Evolutionary conservation across 257 asterid species (phyloP).

Genomic region (Anisodus tanguticus): DNA sequence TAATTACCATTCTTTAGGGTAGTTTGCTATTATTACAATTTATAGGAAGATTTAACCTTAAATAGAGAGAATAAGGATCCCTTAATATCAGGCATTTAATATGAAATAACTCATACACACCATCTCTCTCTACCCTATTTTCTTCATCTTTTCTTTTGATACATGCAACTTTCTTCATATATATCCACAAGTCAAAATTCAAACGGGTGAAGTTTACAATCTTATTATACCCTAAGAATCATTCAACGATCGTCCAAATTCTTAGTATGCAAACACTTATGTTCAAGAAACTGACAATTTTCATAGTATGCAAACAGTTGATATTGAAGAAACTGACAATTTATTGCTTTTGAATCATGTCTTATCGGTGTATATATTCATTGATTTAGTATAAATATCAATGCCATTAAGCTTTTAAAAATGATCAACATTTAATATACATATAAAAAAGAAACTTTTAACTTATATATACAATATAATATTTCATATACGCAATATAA

Average conservation of each 20-base stretch:
- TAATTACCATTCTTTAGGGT: no score
- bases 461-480: not conserved
- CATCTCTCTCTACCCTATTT: no score
- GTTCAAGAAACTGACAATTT: not conserved
- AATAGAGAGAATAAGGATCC: no score
- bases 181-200: not conserved
- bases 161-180: not conserved
- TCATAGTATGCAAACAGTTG: not conserved
- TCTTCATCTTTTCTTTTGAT: no score
- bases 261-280: not conserved
- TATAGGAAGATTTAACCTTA: no score
- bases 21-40: no score
- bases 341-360: not conserved
- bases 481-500: not conserved
- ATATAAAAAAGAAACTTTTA: not conserved
- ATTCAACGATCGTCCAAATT: not conserved
- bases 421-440: not conserved
- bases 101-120: no score
- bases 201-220: not conserved
- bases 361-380: not conserved
- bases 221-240: not conserved
- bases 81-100: no score
- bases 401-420: not conserved
- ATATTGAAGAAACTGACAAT: conserved; percentile 25
- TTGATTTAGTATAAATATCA: not conserved